Base-by-base conservation (phyloP, 2,329 filamentous ascomycete genomes). In the Tolypocladium guangdongense region DNA sequence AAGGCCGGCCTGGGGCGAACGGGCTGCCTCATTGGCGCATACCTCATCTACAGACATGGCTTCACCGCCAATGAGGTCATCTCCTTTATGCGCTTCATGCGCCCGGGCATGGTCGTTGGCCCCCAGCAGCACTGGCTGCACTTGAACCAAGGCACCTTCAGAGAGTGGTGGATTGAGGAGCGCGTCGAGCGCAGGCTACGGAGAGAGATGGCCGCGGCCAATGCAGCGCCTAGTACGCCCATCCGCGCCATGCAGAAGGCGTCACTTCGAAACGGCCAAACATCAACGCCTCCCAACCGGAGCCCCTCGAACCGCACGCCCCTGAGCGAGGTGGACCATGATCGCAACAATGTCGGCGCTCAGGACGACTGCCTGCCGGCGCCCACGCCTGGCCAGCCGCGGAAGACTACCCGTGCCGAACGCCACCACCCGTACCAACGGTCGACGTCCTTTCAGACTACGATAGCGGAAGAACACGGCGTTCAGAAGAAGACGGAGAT, bases 41-140 rank as follows among this genome's bases (percentile, higher is more conserved):
- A 99, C 66, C 79, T 99, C 56, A 97, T 99, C 66, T 99, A 99
- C 76, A 84, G 91, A 60, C 87, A 97, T 69, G 93, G 90, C 54
- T 99, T 97, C 71, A 97, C 92, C 7, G 93, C 93, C 59, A 96
- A 97, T 66, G 92, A 96, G 72, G 83, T 96, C 63, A 97, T 97
- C 67, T 88, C 91, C 3, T 99, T 91, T 71, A 97, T 99, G 92
- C 86, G 92, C 56, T 99, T 99, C 74, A 97, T 97, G 92, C 82
- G 92, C 55, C 93, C 93, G 0, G 93, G 93, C 52, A 99, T 99
- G 93, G 93, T 99, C 7, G 93, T 99, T 52, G 93, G 93, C 0
- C 93, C 93, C 39, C 93, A 99, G 68, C 93, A 99, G 72, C 93
- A 99, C 72, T 99, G 93, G 93, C 81, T 99, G 52, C 93, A 99